phyloP scores from a whole-genome alignment of 1,284 basidiomycete species.

The Leccinum insigne region DNA sequence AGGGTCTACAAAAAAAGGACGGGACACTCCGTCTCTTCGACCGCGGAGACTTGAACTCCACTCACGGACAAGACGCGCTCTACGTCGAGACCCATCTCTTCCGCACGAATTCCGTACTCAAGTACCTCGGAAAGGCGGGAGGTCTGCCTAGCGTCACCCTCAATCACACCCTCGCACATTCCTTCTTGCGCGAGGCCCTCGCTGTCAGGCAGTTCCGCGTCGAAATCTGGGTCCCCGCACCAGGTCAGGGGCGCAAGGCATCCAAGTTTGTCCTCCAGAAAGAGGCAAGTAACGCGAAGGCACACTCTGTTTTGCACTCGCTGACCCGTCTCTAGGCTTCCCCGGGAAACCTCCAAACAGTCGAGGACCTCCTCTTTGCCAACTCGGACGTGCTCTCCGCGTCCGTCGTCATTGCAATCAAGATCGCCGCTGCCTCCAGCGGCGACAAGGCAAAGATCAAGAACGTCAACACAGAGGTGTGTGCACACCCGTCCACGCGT shows the following conservation, averaged over 20 bases:
- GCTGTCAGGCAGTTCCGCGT: constrained; percentile 90
- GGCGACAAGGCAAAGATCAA: no score
- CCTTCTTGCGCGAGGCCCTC: constrained; percentile 87
- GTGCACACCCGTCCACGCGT: no score
- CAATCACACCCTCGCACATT: constrained; percentile 80
- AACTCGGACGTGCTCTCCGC: no score
- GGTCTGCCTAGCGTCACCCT: constrained; percentile 82
- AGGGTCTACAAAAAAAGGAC: constrained; percentile 60
- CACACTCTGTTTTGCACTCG: not conserved
- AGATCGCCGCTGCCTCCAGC: no score
- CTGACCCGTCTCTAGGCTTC: constrained; percentile 62
- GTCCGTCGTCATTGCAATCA: no score
- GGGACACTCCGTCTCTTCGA: constrained; percentile 86
- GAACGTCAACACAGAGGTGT: no score
- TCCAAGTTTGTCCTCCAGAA: constrained; percentile 77
- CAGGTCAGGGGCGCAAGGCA: constrained; percentile 73
- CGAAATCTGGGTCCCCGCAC: constrained; percentile 88
- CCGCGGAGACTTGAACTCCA: constrained; percentile 85
- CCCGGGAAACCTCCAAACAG: constrained; percentile 74
- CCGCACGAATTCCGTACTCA: constrained; percentile 84
- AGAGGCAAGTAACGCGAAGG: constrained; percentile 50
- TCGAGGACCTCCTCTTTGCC: no score
- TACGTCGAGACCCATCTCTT: constrained; percentile 88
- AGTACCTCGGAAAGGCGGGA: constrained; percentile 65
- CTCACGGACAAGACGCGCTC: constrained; percentile 87